A percentile compares a stretch with the other conserved stretches of the same genome.
Evolutionary conservation across 129 eudicot species (phyloP).

Genomic region (Heracleum sosnowskyi): DNA sequence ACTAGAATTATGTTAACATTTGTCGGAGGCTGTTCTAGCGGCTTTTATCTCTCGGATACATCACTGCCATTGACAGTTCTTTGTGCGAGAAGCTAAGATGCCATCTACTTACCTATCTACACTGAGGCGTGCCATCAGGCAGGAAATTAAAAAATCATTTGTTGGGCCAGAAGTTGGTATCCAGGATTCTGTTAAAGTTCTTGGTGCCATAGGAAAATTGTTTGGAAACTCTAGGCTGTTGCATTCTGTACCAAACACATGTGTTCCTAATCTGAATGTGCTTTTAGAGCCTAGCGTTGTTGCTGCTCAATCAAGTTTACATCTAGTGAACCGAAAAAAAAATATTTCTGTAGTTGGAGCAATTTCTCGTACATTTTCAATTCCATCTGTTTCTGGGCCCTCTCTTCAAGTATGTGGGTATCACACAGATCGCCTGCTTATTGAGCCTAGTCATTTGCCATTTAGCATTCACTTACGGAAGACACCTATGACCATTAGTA

Average conservation of each 20-base stretch:
- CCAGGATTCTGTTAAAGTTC: slow-evolving; percentile 35
- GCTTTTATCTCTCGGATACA: slow-evolving; percentile 6
- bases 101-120: slow-evolving; percentile 52
- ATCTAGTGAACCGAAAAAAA: slow-evolving; percentile 38
- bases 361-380: slow-evolving; percentile 64
- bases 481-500: slow-evolving; percentile 46
- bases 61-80: slow-evolving; percentile 10
- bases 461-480: slow-evolving; percentile 19
- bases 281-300: slow-evolving; percentile 44
- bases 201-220: slow-evolving; percentile 48
- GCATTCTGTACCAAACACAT: slow-evolving; percentile 28
- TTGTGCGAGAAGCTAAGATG: slow-evolving; percentile 38
- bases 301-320: slow-evolving; percentile 53
- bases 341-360: slow-evolving; percentile 65
- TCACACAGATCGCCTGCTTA: slow-evolving; percentile 47
- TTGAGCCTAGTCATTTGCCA: slow-evolving; percentile 30
- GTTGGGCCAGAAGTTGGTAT: slow-evolving; percentile 32
- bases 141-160: slow-evolving; percentile 44
- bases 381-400: slow-evolving; percentile 83
- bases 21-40: slow-evolving; percentile 12
- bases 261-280: slow-evolving; percentile 33
- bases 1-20: slow-evolving; percentile 45
- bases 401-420: slow-evolving; percentile 64
- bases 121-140: slow-evolving; percentile 33
- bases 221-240: slow-evolving; percentile 46